phyloP scores from a whole-genome alignment of 139 green algal genomes.

The Micractinium conductrix region DNA sequence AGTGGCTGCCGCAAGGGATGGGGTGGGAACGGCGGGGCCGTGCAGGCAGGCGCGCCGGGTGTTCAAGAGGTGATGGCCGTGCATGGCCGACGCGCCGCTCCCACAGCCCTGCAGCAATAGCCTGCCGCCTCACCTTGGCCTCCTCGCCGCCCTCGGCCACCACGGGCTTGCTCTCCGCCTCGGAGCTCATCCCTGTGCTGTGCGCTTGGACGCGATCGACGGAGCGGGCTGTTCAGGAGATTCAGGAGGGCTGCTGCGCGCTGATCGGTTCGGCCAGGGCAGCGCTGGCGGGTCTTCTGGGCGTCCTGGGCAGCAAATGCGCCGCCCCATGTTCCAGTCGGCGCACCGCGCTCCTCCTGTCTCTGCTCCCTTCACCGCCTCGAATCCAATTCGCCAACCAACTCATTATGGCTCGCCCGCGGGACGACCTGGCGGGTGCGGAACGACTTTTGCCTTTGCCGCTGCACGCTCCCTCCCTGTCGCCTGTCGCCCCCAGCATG shows the following conservation, averaged over 20 bases:
- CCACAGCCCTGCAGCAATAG: not conserved
- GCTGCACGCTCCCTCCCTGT: no score
- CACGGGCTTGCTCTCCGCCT: conserved; percentile 19
- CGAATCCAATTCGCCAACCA: no score
- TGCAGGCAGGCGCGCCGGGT: not conserved
- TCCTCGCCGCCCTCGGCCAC: conserved; percentile 23
- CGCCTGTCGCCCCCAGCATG: not conserved
- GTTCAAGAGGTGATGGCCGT: not conserved
- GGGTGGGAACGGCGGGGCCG: no score
- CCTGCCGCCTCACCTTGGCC: conserved; percentile 25
- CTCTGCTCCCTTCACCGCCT: no score
- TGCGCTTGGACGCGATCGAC: no score
- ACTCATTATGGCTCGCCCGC: no score
- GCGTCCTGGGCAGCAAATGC: not conserved
- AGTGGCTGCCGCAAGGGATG: no score
- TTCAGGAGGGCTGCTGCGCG: no score
- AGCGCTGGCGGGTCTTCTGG: not conserved
- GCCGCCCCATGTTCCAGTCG: not conserved
- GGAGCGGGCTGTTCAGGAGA: no score
- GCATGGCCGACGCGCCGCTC: not conserved
- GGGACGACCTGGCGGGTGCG: no score
- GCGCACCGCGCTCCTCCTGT: no score
- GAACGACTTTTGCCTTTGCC: no score
- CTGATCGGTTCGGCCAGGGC: not conserved
- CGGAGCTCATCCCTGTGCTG: not conserved